phyloP scores from a whole-genome alignment of 31 red algal genomes.

The Endocladia muricata region DNA sequence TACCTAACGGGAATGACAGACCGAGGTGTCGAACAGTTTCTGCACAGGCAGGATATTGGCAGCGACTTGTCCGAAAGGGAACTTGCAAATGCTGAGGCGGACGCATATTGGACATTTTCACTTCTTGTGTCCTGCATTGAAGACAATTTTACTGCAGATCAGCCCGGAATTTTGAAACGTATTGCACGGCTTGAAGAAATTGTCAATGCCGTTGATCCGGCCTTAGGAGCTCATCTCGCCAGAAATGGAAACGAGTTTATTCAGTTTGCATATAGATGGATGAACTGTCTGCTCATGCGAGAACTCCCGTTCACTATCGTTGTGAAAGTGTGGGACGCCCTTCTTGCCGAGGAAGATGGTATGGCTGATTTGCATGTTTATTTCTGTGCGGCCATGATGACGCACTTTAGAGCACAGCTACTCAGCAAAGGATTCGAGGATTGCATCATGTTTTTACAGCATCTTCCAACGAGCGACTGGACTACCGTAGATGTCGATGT shows the following conservation, averaged over 20 bases:
- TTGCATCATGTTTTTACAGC: slow-evolving; percentile 76
- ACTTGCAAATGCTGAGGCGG: slow-evolving; percentile 69
- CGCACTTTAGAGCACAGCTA: slow-evolving; percentile 54
- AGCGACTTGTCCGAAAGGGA: not conserved
- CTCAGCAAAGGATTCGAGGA: slow-evolving; percentile 68
- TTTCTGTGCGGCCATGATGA: slow-evolving; percentile 77
- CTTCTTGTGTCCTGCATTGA: slow-evolving; percentile 58
- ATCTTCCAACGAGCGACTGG: slow-evolving; percentile 77
- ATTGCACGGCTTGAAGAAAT: slow-evolving; percentile 57
- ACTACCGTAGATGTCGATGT: slow-evolving; percentile 46
- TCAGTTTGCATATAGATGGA: slow-evolving; percentile 89
- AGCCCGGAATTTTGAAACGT: slow-evolving; percentile 83
- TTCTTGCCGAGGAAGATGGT: slow-evolving; percentile 70
- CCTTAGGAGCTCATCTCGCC: slow-evolving; percentile 45
- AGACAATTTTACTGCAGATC: slow-evolving; percentile 83
- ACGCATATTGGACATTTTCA: slow-evolving; percentile 85
- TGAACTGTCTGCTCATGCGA: slow-evolving; percentile 88
- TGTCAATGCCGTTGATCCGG: slow-evolving; percentile 47
- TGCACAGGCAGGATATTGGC: not conserved
- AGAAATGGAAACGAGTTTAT: slow-evolving; percentile 58
- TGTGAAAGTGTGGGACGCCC: slow-evolving; percentile 87
- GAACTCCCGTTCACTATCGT: slow-evolving; percentile 78
- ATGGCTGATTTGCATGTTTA: slow-evolving; percentile 82
- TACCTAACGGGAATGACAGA: slow-evolving; percentile 14
- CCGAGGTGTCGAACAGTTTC: slow-evolving; percentile 29